Conservation (phyloP, 2,329 filamentous ascomycete genomes). For the Rasamsonia emersonii region DNA sequence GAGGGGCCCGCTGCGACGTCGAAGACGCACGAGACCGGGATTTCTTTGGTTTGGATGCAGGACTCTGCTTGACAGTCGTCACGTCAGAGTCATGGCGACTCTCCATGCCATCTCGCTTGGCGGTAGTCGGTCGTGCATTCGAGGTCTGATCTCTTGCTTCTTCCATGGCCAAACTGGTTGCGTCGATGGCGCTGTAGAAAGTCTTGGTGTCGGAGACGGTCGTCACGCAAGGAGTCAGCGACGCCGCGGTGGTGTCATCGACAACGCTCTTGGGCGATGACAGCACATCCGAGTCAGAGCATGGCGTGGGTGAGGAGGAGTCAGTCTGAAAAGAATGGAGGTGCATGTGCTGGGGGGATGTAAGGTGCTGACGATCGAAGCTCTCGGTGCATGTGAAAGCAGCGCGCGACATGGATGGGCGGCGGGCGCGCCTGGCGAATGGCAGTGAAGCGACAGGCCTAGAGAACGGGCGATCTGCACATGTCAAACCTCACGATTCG, state of each 20-base stretch:
- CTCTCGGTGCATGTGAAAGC: too few relatives aligned
- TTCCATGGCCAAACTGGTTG: slow-evolving; percentile 12
- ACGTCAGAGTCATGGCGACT: background rate
- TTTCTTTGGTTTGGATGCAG: slow-evolving; percentile 13
- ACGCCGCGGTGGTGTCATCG: slow-evolving; percentile 6
- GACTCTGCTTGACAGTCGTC: slow-evolving; percentile 1
- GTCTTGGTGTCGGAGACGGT: slow-evolving; percentile 13
- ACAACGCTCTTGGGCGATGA: slow-evolving; percentile 5
- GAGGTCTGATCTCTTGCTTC: slow-evolving; percentile 2
- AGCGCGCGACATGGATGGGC: too few relatives aligned
- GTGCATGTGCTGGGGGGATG: too few relatives aligned
- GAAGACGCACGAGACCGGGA: slow-evolving; percentile 23
- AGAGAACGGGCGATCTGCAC: too few relatives aligned
- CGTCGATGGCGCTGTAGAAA: slow-evolving; percentile 14
- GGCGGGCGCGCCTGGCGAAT: too few relatives aligned
- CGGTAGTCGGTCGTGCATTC: background rate
- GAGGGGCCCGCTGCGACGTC: slow-evolving; percentile 19
- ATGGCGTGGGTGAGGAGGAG: too few relatives aligned
- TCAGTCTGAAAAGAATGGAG: too few relatives aligned
- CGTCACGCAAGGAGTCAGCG: slow-evolving; percentile 8
- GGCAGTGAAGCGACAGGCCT: too few relatives aligned
- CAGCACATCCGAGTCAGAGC: too few relatives aligned
- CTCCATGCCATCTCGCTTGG: background rate
- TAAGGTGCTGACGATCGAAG: too few relatives aligned
- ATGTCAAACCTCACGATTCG: too few relatives aligned